Base-by-base conservation (phyloP, 495 filamentous ascomycete genomes). In the Neurospora sp. region DNA sequence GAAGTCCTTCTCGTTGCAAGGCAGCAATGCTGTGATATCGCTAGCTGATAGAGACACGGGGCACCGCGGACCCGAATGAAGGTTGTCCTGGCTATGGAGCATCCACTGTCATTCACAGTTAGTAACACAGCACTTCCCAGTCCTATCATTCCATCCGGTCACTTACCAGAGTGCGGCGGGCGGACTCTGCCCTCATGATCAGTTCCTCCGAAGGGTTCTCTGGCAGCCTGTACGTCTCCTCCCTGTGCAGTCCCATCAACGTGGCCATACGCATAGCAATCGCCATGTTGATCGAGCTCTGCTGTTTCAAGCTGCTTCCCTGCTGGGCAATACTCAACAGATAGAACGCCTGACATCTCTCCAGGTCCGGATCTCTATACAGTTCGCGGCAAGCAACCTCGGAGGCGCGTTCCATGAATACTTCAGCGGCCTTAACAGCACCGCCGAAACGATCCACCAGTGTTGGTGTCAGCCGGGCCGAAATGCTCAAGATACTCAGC, bases 251-350 rank as follows among this genome's bases (percentile, higher is more conserved):
- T 44, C 83, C 80, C 78, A 87, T 80, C 71, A 87, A 71, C 5
- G 83, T 84, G 2, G 85, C 85, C 81, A 87, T 85, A 61, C 84
- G 78, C 71, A 87, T 84, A 5, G 85, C 83, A 59, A 87, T 82
- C 16, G 83, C 85, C 79, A 86, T 82, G 73, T 85, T 85, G 71
- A 87, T 85, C 80, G 83, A 84, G 77, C 85, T 87, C 27, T 77
- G 81, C 40, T 83, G 81, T 46, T 82, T 84, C 70, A 84, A 76
- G 2, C 82, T 84, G 37, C 83, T 85, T 5, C 85, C 85, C 72
- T 86, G 85, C 72, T 87, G 83, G 6, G 85, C 84, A 68, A 87
- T 84, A 69, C 83, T 85, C 35, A 87, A 78, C 8, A 87, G 75
- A 73, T 86, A 87, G 46, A 87, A 86, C 0, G 82, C 84, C 74